These are phyloP conservation scores for Bolboschoenus planiculmis DNA, from an alignment of 176 grass and related monocot genomes.

Conservation along the genomic window DNA sequence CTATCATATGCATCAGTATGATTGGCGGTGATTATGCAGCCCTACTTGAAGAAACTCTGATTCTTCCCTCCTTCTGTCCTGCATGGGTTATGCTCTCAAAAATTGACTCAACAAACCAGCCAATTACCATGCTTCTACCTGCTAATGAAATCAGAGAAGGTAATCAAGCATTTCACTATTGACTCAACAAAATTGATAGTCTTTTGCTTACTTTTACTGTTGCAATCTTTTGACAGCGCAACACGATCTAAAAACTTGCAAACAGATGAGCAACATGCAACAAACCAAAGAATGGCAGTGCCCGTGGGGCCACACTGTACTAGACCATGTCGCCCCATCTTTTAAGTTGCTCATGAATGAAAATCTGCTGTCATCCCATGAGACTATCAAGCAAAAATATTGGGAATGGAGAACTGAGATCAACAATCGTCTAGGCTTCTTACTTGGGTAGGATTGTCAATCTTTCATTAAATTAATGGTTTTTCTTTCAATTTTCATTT, in stretches of 20 bases:
- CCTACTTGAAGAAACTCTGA: constrained; percentile 44
- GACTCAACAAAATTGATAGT: too few relatives aligned
- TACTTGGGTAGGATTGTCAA: constrained; percentile 54
- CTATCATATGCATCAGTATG: constrained; percentile 84
- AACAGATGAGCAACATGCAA: constrained; percentile 25
- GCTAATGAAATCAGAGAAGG: constrained; percentile 48
- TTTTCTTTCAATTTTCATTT: not conserved
- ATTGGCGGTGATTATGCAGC: constrained; percentile 61
- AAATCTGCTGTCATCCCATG: constrained; percentile 46
- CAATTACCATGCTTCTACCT: constrained; percentile 76
- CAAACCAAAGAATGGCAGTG: constrained; percentile 56
- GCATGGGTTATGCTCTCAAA: constrained; percentile 86
- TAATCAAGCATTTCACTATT: constrained; percentile 19
- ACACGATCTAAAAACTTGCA: constrained; percentile 26
- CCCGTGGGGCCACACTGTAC: constrained; percentile 62
- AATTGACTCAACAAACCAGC: constrained; percentile 52
- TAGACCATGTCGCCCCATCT: constrained; percentile 54
- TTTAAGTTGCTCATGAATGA: constrained; percentile 59
- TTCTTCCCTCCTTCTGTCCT: constrained; percentile 46
- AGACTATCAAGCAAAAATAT: constrained; percentile 37
- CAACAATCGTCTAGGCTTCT: constrained; percentile 43
- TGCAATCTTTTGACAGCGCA: constrained; percentile 37
- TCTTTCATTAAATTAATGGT: not conserved
- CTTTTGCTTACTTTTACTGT: constrained; percentile 16
- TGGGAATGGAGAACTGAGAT: constrained; percentile 64